phyloP scores from a whole-genome alignment of 2,329 filamentous ascomycete genomes.

The Venturia asperata region DNA sequence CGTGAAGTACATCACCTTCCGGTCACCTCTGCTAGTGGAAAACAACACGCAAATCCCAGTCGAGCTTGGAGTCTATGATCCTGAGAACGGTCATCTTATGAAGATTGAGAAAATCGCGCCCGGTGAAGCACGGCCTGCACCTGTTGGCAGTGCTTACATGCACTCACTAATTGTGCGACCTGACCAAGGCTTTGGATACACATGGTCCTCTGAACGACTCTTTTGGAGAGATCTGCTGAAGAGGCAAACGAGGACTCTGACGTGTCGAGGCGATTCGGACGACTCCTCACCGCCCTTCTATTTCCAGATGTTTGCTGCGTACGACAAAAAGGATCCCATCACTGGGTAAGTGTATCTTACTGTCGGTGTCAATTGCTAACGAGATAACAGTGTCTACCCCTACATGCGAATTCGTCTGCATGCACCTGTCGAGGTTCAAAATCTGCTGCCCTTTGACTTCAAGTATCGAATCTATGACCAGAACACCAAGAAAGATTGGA shows the following conservation, averaged over 20 bases:
- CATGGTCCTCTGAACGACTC: conserved; percentile 82
- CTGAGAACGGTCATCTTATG: conserved; percentile 76
- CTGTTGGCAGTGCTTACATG: conserved; percentile 84
- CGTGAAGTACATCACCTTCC: conserved; percentile 94
- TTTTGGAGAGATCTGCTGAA: conserved; percentile 92
- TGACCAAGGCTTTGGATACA: conserved; percentile 92
- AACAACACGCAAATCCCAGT: conserved; percentile 96
- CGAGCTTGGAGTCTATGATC: conserved; percentile 85
- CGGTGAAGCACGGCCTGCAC: conserved; percentile 80
- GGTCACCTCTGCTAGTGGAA: conserved; percentile 84
- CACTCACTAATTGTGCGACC: conserved; percentile 83
- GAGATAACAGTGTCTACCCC: conserved; percentile 59
- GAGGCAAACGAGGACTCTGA: conserved; percentile 75
- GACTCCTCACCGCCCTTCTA: conserved; percentile 70
- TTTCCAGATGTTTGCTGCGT: conserved; percentile 88
- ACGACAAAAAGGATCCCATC: conserved; percentile 74
- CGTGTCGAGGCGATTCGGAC: conserved; percentile 78
- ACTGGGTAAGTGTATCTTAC: conserved; percentile 49
- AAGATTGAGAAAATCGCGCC: conserved; percentile 98
- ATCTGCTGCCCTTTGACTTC: conserved; percentile 93
- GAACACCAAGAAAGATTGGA: conserved; percentile 98
- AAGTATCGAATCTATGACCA: conserved; percentile 99
- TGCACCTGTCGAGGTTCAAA: conserved; percentile 89
- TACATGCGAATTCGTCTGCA: conserved; percentile 92
- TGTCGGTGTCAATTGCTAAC: conserved; percentile 29